Percentiles rank a stretch among this genome's conserved stretches.
Conservation (phyloP, 1,284 basidiomycete genomes). For the Neonothopanus nambi region DNA sequence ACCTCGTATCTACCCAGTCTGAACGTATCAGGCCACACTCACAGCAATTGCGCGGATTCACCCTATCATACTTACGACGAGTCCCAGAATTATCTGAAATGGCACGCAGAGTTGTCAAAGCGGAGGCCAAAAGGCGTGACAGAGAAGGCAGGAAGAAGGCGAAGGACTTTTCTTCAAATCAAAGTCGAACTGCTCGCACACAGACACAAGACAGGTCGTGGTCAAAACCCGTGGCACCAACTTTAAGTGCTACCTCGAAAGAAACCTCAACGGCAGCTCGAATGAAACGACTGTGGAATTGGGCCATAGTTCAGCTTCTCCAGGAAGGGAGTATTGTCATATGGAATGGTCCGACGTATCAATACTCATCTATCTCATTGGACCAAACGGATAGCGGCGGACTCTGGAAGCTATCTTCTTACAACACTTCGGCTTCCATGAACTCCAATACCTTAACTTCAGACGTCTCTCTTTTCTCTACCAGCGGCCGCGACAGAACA, state of each 20-base stretch:
- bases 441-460: constrained; percentile 22
- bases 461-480: constrained; percentile 10
- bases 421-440: constrained; percentile 24
- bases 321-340: constrained; percentile 67
- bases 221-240: background rate
- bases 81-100: constrained; percentile 68
- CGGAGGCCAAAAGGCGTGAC: constrained; percentile 51
- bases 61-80: constrained; percentile 70
- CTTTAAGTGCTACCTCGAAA: background rate
- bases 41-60: constrained; percentile 50
- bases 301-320: constrained; percentile 60
- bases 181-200: constrained; percentile 2
- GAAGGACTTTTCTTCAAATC: constrained; percentile 21
- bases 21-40: background rate
- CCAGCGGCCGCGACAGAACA: constrained; percentile 3
- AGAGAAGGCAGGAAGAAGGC: constrained; percentile 44
- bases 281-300: constrained; percentile 64
- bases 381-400: constrained; percentile 22
- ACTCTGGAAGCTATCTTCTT: constrained; percentile 45
- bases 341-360: constrained; percentile 58
- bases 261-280: constrained; percentile 28
- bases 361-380: constrained; percentile 19
- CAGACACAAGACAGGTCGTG: background rate
- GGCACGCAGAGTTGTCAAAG: constrained; percentile 58
- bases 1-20: background rate